Evolutionary conservation across 2,329 filamentous ascomycete species (phyloP).

Genomic region (Massarina eburnea): DNA sequence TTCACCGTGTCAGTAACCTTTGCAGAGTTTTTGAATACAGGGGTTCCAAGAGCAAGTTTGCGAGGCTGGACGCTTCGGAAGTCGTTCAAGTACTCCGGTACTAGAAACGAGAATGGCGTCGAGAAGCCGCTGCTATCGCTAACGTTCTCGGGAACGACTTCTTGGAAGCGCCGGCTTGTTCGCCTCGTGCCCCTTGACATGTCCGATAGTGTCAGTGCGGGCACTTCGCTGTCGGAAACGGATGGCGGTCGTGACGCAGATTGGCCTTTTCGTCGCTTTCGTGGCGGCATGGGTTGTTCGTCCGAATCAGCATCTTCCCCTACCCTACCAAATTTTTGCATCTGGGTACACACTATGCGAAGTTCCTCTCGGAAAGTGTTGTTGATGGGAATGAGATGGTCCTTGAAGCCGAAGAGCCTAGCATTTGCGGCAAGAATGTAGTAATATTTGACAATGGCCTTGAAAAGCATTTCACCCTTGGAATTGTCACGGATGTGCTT

Average conservation of each 20-base stretch:
- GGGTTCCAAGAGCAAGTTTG: neutral
- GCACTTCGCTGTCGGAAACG: neutral
- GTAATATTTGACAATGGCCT: slow-evolving; percentile 10
- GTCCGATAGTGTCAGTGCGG: too few relatives aligned
- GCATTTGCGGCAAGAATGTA: slow-evolving; percentile 10
- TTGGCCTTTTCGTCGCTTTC: neutral
- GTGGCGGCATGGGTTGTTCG: slow-evolving; percentile 2
- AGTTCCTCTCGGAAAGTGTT: slow-evolving; percentile 6
- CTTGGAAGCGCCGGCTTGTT: neutral
- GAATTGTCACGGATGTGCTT: neutral
- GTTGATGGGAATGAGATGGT: slow-evolving; percentile 9
- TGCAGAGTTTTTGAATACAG: neutral
- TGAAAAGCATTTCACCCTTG: slow-evolving; percentile 6
- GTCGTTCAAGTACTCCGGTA: neutral
- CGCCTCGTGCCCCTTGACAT: neutral
- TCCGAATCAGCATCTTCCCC: slow-evolving; percentile 1
- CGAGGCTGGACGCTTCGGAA: neutral
- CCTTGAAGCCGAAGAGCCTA: slow-evolving; percentile 4
- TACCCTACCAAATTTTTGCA: neutral
- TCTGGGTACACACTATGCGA: slow-evolving; percentile 2
- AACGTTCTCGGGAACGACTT: neutral
- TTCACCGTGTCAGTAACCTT: neutral
- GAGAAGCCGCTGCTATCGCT: neutral
- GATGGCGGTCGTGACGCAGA: neutral
- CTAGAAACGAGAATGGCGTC: neutral